Base-by-base conservation (phyloP, 352 stramenopile species). In the Pythium pyrilobum region DNA sequence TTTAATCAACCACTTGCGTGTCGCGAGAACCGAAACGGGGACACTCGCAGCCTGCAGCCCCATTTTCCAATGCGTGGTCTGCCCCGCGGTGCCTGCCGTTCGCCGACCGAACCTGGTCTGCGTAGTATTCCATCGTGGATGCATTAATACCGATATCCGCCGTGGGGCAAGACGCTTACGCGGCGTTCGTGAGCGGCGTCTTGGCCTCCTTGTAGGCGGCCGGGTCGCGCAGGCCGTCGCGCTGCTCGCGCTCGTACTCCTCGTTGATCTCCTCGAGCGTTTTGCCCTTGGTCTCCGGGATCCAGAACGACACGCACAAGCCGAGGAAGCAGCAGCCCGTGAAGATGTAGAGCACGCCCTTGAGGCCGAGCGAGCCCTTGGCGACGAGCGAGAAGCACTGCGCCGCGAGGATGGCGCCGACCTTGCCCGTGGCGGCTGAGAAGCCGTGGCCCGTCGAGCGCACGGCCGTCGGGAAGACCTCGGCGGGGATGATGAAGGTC, bases 401-500 rank as follows among this genome's bases (percentile, higher is more conserved):
- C 24, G 71, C 65, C 16, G 68, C 66, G 33, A 77, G 63, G 56
- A 84, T 75, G 20, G 83, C 85, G 15, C 85, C 85, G 7, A 84
- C 20, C 36, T 55, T 55, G n/a, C 47, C 47, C 3, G 34, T 46
- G 10, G 47, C 47, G 24, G 47, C 47, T 36, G 79, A 89, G 59
- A 94, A 89, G 15, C 85, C 85, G 63, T 96, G 85, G 36, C 80
- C 83, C 29, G 84, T 83, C 6, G 81, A 92, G 33, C 85, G 70
- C 61, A 91, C 73, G 36, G 85, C 72, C 28, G 83, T 94, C 2
- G 82, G 83, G 60, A 94, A 92, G 3, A 91, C 69, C 61, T 94
- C 85, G 5, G 83, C 76, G 1, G 85, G 81, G 53, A 94, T 87
- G 46, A 96, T 78, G 67, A 94, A 96, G 15, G 85, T 96, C 15